These are phyloP conservation scores for Aspergillus costaricaensis DNA, from an alignment of 2,329 filamentous ascomycete species.

Conservation along the genomic window DNA sequence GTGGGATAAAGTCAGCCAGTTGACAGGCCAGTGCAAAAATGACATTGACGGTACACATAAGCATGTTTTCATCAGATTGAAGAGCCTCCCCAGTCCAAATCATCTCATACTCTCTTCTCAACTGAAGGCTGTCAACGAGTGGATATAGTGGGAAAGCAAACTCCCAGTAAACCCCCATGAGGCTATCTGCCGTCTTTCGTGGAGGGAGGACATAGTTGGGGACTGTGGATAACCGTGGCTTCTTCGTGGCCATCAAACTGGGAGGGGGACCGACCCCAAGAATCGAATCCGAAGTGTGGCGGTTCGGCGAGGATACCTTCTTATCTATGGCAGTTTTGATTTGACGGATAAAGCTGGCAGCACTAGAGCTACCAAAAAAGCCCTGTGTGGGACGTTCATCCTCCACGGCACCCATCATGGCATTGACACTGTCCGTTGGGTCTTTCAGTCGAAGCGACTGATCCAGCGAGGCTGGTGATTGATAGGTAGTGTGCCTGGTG, in stretches of 20 bases:
- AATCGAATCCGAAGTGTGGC: conserved; percentile 20
- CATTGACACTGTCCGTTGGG: conserved; percentile 40
- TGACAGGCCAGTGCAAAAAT: conserved; percentile 52
- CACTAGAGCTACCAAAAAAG: conserved; percentile 52
- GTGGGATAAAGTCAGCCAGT: conserved; percentile 44
- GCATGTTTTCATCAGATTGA: conserved; percentile 44
- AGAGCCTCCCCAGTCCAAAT: conserved; percentile 45
- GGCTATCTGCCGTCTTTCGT: conserved; percentile 47
- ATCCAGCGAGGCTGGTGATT: background rate
- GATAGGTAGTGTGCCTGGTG: background rate
- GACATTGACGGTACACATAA: conserved; percentile 50
- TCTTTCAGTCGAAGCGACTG: background rate
- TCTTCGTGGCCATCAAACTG: conserved; percentile 26
- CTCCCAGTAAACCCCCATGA: conserved; percentile 52
- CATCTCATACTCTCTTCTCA: conserved; percentile 43
- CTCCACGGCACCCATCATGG: conserved; percentile 51
- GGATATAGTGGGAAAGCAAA: conserved; percentile 52
- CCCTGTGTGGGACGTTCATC: conserved; percentile 45
- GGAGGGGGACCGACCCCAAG: conserved; percentile 15
- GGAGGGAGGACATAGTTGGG: conserved; percentile 48
- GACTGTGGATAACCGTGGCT: conserved; percentile 9
- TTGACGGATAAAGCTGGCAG: conserved; percentile 51
- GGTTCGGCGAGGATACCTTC: conserved; percentile 26
- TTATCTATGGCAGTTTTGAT: conserved; percentile 49
- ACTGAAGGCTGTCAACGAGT: conserved; percentile 43